Percentiles rank a stretch among this genome's conserved stretches.
Conservation (phyloP, 2,329 filamentous ascomycete species). For the Aspergillus texensis region DNA sequence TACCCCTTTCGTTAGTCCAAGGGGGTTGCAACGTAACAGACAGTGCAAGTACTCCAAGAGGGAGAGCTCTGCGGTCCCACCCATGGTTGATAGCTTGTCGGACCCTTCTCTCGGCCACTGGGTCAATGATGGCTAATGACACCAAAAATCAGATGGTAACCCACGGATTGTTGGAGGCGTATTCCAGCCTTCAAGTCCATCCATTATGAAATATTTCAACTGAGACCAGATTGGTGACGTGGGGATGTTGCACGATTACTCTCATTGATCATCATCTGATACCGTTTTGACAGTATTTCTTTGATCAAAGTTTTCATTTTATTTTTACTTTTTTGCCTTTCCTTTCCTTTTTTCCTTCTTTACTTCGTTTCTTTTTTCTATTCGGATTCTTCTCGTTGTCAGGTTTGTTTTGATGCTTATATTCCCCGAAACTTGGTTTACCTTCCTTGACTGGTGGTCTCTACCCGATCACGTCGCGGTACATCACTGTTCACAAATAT, state of each 20-base stretch:
- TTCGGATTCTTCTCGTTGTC: not conserved
- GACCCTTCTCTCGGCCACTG: slow-evolving; percentile 8
- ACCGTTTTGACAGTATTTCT: not conserved
- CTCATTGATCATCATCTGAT: slow-evolving; percentile 4
- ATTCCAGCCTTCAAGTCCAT: not conserved
- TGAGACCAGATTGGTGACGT: slow-evolving; percentile 4
- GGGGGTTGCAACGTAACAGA: not conserved
- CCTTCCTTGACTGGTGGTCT: not conserved
- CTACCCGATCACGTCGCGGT: not conserved
- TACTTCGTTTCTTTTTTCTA: not conserved
- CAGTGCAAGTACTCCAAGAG: not conserved
- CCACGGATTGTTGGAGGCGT: slow-evolving; percentile 1
- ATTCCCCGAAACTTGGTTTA: not conserved
- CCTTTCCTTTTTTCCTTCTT: not conserved
- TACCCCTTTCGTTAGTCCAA: not conserved
- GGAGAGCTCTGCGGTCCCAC: not conserved
- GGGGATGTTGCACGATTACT: slow-evolving; percentile 3
- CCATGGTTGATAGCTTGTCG: slow-evolving; percentile 18
- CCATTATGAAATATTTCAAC: not conserved
- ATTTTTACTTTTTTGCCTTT: not conserved
- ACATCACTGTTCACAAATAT: not conserved
- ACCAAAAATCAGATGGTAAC: not conserved
- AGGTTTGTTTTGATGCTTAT: not conserved
- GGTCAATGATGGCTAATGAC: not conserved
- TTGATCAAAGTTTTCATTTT: not conserved